Evolutionary conservation across 331 rosid species (phyloP).

Genomic region (Malus hybrid): DNA sequence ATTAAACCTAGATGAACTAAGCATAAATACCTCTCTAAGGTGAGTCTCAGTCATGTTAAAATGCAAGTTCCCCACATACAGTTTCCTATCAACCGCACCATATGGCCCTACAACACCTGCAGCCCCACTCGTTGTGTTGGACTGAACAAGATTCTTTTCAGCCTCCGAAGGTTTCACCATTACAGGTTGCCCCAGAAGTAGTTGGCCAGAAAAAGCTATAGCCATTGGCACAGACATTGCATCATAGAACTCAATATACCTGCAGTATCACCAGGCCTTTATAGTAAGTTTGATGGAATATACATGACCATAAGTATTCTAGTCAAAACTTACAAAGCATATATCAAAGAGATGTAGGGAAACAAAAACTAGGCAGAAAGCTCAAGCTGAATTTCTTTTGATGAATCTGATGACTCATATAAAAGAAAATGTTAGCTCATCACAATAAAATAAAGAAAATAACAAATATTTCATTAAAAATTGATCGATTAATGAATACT

Average conservation of each 20-base stretch:
- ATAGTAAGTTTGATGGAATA: constrained; percentile 39
- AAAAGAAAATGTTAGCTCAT: constrained; percentile 60
- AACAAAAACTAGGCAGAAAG: constrained; percentile 77
- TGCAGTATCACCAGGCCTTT: constrained; percentile 44
- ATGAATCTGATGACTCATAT: constrained; percentile 61
- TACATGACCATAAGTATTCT: constrained; percentile 10
- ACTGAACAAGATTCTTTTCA: constrained; percentile 95
- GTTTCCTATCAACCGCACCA: constrained; percentile 92
- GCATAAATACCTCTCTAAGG: constrained; percentile 71
- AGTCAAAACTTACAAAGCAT: constrained; percentile 67
- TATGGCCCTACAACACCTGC: constrained; percentile 72
- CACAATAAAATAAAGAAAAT: constrained; percentile 22
- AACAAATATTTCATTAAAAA: constrained; percentile 18
- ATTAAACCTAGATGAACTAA: neutral
- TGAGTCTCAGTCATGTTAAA: constrained; percentile 96
- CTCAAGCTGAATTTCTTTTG: constrained; percentile 82
- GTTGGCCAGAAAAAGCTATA: constrained; percentile 91
- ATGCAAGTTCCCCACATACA: constrained; percentile 95
- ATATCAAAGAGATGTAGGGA: constrained; percentile 62
- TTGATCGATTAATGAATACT: constrained; percentile 3
- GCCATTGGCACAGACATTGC: constrained; percentile 99
- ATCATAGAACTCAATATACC: constrained; percentile 97
- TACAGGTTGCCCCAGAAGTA: constrained; percentile 93
- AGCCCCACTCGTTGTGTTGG: constrained; percentile 60
- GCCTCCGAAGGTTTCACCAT: constrained; percentile 99